phyloP scores from a whole-genome alignment of 2,329 filamentous ascomycete genomes.

The Fusarium haematococcum region DNA sequence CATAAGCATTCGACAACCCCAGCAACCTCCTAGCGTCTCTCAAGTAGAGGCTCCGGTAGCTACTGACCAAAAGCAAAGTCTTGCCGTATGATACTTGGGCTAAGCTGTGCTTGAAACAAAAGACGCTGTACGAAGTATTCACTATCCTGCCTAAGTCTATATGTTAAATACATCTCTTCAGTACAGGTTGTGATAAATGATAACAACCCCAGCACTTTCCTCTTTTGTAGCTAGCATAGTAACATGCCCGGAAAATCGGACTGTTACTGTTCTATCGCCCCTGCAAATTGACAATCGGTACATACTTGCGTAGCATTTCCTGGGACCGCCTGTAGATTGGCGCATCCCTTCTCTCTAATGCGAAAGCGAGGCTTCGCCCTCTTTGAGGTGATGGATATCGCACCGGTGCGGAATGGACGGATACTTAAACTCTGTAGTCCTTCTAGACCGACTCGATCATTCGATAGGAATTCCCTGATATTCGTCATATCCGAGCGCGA shows the following conservation, averaged over 20 bases:
- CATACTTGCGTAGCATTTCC: not conserved
- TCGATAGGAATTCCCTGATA: constrained; percentile 82
- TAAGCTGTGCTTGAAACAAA: not conserved
- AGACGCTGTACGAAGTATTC: not conserved
- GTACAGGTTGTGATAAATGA: not conserved
- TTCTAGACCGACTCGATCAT: not conserved
- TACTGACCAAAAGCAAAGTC: too few species aligned
- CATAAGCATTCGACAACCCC: not conserved
- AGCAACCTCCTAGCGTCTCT: not conserved
- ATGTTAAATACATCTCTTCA: not conserved
- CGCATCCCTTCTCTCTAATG: not conserved
- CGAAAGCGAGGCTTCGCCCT: not conserved
- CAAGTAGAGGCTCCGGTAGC: not conserved
- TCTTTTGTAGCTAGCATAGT: not conserved
- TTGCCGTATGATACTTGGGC: not conserved
- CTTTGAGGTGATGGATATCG: not conserved
- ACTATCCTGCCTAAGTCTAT: not conserved
- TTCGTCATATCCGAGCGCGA: constrained; percentile 88
- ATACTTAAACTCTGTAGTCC: not conserved
- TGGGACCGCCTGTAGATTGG: not conserved
- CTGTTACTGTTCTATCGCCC: not conserved
- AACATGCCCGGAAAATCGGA: not conserved
- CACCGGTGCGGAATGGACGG: not conserved
- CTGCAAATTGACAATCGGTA: not conserved
- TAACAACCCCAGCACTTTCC: not conserved